Percentiles rank a stretch among this genome's conserved stretches.
These are phyloP conservation scores for Backusella circina DNA, from an alignment of 192 early-diverging fungal species.

Conservation along the genomic window DNA sequence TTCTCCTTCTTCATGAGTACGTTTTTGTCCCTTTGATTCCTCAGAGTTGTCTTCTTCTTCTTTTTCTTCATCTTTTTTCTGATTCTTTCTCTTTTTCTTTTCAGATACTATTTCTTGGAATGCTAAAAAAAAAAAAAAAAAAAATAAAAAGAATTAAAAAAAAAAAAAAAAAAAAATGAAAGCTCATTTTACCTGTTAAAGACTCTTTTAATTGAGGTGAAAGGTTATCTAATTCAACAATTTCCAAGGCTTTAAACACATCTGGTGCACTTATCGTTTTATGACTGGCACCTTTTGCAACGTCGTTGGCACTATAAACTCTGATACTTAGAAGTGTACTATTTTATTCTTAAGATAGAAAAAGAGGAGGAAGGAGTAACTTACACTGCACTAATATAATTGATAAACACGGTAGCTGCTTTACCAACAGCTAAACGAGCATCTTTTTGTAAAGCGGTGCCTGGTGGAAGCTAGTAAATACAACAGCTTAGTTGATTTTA, in stretches of 20 bases:
- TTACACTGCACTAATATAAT: slow-evolving; percentile 46
- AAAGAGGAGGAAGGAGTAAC: no score
- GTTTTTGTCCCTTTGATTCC: slow-evolving; percentile 17
- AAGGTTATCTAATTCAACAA: slow-evolving; percentile 41
- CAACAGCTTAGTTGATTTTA: neutral
- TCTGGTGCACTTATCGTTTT: slow-evolving; percentile 45
- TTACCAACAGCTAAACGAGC: slow-evolving; percentile 49
- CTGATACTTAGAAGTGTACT: neutral
- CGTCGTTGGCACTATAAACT: slow-evolving; percentile 42
- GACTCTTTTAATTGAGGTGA: slow-evolving; percentile 35
- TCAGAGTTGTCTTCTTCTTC: slow-evolving; percentile 17
- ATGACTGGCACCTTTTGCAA: slow-evolving; percentile 40
- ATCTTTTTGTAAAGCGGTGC: slow-evolving; percentile 46
- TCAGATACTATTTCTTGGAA: slow-evolving; percentile 40
- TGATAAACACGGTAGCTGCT: slow-evolving; percentile 50
- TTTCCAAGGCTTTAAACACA: slow-evolving; percentile 47
- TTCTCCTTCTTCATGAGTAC: slow-evolving; percentile 12
- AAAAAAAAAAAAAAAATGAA: neutral
- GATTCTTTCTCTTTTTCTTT: slow-evolving; percentile 32
- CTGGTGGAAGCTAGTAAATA: slow-evolving; percentile 40
- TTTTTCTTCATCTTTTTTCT: slow-evolving; percentile 16
- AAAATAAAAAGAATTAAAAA: neutral
- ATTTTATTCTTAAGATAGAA: neutral
- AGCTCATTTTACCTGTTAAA: slow-evolving; percentile 33
- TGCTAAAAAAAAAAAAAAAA: slow-evolving; percentile 11